Conservation (phyloP, 768 basidiomycete species). For the Pleurotus sapidus region DNA sequence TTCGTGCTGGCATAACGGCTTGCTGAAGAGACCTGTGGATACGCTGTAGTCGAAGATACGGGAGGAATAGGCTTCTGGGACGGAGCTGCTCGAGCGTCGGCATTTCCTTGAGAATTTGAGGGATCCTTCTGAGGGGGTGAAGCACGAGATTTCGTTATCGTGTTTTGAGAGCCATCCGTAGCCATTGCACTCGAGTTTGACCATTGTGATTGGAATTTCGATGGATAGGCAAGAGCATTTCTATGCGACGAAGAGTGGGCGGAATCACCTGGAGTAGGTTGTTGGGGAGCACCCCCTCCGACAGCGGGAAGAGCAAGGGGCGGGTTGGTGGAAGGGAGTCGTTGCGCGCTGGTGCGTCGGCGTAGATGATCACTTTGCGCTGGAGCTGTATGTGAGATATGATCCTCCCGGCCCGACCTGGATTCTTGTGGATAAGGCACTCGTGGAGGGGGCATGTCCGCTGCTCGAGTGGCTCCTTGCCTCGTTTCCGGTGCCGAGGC, state of each 20-base stretch:
- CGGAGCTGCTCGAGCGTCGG: neutral
- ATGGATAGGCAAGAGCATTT: neutral
- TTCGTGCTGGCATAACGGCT: neutral
- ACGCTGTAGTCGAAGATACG: neutral
- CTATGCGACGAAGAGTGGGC: neutral
- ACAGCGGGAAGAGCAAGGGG: neutral
- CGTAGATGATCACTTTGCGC: neutral
- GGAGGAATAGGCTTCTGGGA: neutral
- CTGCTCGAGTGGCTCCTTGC: neutral
- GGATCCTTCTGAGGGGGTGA: neutral
- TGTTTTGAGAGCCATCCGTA: slow-evolving; percentile 4
- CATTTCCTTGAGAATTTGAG: neutral
- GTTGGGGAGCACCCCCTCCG: neutral
- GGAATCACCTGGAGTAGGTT: neutral
- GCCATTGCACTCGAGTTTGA: slow-evolving; percentile 1
- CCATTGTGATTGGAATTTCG: slow-evolving; percentile 3
- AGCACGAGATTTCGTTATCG: neutral
- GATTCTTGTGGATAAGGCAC: neutral
- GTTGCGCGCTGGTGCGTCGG: neutral
- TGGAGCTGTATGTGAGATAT: too few relatives aligned
- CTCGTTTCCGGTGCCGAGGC: neutral
- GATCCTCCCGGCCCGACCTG: neutral
- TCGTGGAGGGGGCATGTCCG: neutral
- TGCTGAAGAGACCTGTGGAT: neutral
- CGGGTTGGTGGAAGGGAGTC: neutral